Evolutionary conservation across 2,329 filamentous ascomycete species (phyloP).

Genomic region (Fusarium floridanum): DNA sequence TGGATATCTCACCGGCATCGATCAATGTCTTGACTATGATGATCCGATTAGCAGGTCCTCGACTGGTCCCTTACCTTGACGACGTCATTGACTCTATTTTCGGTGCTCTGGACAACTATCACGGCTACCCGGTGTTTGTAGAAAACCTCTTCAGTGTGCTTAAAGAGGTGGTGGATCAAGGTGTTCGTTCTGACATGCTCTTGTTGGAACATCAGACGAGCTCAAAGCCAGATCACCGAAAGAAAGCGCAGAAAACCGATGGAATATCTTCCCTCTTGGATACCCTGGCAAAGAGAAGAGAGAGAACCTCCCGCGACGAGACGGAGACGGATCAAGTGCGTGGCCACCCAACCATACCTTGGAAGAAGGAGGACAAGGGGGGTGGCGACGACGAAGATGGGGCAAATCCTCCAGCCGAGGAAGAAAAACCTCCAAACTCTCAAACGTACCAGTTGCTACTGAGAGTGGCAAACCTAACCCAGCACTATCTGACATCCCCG

Average conservation of each 20-base stretch:
- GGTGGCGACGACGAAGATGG: conserved; percentile 49
- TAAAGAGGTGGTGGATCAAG: conserved; percentile 85
- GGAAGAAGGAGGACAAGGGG: conserved; percentile 53
- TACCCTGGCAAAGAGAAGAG: conserved; percentile 69
- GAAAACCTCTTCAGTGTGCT: conserved; percentile 88
- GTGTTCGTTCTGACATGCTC: conserved; percentile 69
- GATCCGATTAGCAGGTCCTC: conserved; percentile 86
- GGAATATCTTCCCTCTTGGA: conserved; percentile 63
- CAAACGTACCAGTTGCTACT: conserved; percentile 86
- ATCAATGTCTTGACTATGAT: conserved; percentile 95
- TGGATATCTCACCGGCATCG: conserved; percentile 91
- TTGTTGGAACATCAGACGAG: conserved; percentile 58
- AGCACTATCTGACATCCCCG: conserved; percentile 90
- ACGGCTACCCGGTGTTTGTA: conserved; percentile 89
- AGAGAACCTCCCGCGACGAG: conserved; percentile 52
- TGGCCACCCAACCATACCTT: conserved; percentile 53
- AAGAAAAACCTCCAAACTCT: conserved; percentile 75
- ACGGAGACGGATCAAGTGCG: conserved; percentile 46
- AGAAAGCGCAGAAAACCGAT: conserved; percentile 47
- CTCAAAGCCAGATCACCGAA: conserved; percentile 58
- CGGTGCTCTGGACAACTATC: conserved; percentile 91
- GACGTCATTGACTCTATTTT: conserved; percentile 94
- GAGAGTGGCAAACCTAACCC: conserved; percentile 84
- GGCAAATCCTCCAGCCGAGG: conserved; percentile 51
- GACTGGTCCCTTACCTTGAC: conserved; percentile 87